phyloP scores from a whole-genome alignment of 2,329 filamentous ascomycete genomes.

The Neonectria punicea region DNA sequence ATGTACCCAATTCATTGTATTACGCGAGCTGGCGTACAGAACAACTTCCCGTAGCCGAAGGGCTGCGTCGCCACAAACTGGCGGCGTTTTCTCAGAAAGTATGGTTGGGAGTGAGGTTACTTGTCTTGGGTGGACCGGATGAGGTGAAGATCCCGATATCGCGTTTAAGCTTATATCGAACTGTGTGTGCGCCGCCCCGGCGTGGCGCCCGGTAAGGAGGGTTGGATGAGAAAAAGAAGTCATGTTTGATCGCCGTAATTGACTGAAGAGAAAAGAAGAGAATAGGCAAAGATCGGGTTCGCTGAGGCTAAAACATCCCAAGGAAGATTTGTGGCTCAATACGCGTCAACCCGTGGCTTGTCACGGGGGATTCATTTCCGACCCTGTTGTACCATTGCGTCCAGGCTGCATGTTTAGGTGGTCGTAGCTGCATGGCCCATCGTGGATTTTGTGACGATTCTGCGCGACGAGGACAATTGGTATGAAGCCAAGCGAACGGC shows the following conservation, averaged over 20 bases:
- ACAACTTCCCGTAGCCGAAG: slow-evolving; percentile 34
- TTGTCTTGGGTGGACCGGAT: slow-evolving; percentile 26
- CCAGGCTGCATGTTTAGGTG: background rate
- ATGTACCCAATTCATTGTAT: slow-evolving; percentile 30
- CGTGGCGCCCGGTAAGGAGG: background rate
- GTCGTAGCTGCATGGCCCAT: slow-evolving; percentile 8
- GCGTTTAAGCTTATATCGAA: slow-evolving; percentile 44
- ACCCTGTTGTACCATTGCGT: slow-evolving; percentile 5
- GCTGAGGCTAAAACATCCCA: background rate
- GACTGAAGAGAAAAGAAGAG: background rate
- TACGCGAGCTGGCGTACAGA: slow-evolving; percentile 3
- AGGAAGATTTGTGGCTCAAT: background rate
- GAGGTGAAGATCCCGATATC: slow-evolving; percentile 16
- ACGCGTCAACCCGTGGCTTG: slow-evolving; percentile 1
- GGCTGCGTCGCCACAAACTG: slow-evolving; percentile 10
- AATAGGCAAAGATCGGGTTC: background rate
- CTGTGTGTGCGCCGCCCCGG: slow-evolving; percentile 22
- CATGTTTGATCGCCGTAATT: background rate
- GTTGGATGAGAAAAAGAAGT: background rate
- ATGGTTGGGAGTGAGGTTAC: slow-evolving; percentile 11
- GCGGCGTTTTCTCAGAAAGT: background rate
- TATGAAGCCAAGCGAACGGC: slow-evolving; percentile 9
- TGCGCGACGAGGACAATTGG: background rate
- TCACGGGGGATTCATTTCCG: slow-evolving; percentile 11
- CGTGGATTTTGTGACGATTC: slow-evolving; percentile 19